phyloP scores from a whole-genome alignment of 495 filamentous ascomycete genomes.

The Xylaria sp. region DNA sequence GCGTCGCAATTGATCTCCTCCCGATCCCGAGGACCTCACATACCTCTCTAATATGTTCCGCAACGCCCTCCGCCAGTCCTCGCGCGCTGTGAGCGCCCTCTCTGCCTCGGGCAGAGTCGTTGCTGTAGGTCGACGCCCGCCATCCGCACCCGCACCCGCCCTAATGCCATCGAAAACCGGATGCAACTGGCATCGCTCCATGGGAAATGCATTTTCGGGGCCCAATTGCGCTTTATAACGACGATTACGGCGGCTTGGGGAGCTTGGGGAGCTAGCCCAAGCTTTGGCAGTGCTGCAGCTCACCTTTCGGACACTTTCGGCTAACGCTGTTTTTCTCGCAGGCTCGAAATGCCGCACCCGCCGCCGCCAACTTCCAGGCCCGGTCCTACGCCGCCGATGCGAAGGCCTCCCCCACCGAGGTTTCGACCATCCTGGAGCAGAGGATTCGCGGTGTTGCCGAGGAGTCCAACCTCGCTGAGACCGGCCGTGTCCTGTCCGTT shows the following conservation, averaged over 20 bases:
- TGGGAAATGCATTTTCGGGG: conserved; percentile 35
- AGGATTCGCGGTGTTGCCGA: conserved; percentile 97
- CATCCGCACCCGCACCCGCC: conserved; percentile 44
- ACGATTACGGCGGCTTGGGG: conserved; percentile 32
- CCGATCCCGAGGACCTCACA: conserved; percentile 45
- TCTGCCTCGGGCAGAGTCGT: conserved; percentile 88
- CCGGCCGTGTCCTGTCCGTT: conserved; percentile 97
- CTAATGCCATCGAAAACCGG: conserved; percentile 47
- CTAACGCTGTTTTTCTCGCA: conserved; percentile 60
- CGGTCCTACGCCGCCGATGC: conserved; percentile 92
- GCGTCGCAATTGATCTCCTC: conserved; percentile 56
- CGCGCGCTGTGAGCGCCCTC: conserved; percentile 90
- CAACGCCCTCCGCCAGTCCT: conserved; percentile 94
- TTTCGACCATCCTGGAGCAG: conserved; percentile 99
- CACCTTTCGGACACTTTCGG: conserved; percentile 51
- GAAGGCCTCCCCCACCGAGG: conserved; percentile 95
- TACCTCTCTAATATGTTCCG: conserved; percentile 79
- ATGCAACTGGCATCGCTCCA: conserved; percentile 46
- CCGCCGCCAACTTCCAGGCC: conserved; percentile 76
- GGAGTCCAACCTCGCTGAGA: conserved; percentile 96
- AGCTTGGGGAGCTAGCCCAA: conserved; percentile 47
- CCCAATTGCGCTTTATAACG: conserved; percentile 56
- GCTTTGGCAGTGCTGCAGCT: conserved; percentile 39
- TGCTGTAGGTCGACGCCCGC: conserved; percentile 76
- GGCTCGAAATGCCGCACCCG: conserved; percentile 87